A percentile compares a stretch with the other conserved stretches of the same genome.
These are phyloP conservation scores for Colletotrichum sojae DNA, from an alignment of 2,329 filamentous ascomycete genomes.

Conservation along the genomic window DNA sequence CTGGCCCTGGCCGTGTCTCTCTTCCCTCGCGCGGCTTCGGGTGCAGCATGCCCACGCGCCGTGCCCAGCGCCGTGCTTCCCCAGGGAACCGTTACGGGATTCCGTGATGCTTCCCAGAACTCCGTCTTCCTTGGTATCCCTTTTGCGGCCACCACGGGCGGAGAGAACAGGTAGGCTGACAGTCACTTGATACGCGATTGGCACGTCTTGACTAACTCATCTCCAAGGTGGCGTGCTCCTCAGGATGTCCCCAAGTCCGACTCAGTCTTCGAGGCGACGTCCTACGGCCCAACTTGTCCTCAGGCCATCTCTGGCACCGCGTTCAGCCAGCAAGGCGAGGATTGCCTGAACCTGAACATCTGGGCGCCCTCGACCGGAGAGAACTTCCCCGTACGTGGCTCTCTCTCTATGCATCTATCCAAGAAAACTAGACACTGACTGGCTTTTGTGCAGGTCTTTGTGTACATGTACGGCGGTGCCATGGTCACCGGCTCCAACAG, in stretches of 20 bases:
- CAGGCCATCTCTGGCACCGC: constrained; percentile 43
- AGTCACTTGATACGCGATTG: background rate
- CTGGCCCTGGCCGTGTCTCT: constrained; percentile 25
- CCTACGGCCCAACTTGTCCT: constrained; percentile 47
- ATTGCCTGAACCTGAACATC: constrained; percentile 60
- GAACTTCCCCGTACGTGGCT: constrained; percentile 47
- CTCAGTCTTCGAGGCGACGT: constrained; percentile 43
- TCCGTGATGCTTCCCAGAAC: constrained; percentile 51
- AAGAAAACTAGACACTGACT: background rate
- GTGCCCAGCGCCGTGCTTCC: constrained; percentile 40
- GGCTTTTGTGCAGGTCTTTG: constrained; percentile 48
- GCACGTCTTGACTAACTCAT: background rate
- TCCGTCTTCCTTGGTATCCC: constrained; percentile 56
- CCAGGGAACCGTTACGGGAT: constrained; percentile 53
- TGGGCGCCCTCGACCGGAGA: constrained; percentile 49
- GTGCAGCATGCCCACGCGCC: constrained; percentile 10
- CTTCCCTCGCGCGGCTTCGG: constrained; percentile 6
- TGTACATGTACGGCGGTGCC: constrained; percentile 62
- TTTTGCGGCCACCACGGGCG: constrained; percentile 56
- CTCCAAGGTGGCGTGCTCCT: constrained; percentile 45
- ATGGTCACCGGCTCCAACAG: constrained; percentile 58
- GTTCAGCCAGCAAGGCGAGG: constrained; percentile 50
- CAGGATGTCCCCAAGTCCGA: constrained; percentile 44
- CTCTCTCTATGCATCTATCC: background rate
- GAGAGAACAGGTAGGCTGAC: constrained; percentile 52